These are phyloP conservation scores for Cyberlindnera americana DNA, from an alignment of 805 yeast genomes.

Conservation along the genomic window DNA sequence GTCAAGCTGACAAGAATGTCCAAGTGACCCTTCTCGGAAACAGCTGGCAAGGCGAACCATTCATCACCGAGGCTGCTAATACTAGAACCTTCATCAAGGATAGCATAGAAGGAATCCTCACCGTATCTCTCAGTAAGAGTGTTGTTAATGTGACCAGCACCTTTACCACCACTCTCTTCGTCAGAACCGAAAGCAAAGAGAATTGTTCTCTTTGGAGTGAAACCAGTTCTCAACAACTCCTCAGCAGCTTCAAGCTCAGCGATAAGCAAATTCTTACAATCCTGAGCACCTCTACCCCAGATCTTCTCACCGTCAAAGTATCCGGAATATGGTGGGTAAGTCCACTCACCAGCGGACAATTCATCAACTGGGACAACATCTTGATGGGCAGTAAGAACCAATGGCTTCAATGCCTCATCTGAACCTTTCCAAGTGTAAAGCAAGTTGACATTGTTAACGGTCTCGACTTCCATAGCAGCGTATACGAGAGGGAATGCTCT, in stretches of 20 bases:
- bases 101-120: slow-evolving; percentile 49
- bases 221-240: slow-evolving; percentile 41
- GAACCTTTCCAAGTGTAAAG: slow-evolving; percentile 63
- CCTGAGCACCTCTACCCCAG: slow-evolving; percentile 75
- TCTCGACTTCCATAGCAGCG: slow-evolving; percentile 44
- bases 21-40: slow-evolving; percentile 42
- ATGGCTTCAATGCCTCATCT: slow-evolving; percentile 49
- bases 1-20: slow-evolving; percentile 40
- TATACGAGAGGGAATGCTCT: slow-evolving; percentile 53
- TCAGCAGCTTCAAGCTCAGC: slow-evolving; percentile 62
- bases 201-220: slow-evolving; percentile 53
- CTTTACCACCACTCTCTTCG: slow-evolving; percentile 70
- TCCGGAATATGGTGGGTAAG: slow-evolving; percentile 61
- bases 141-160: slow-evolving; percentile 51
- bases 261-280: slow-evolving; percentile 65
- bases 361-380: slow-evolving; percentile 77
- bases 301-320: slow-evolving; percentile 57
- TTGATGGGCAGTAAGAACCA: slow-evolving; percentile 70
- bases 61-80: slow-evolving; percentile 32
- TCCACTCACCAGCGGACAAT: slow-evolving; percentile 57
- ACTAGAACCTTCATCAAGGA: slow-evolving; percentile 62
- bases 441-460: slow-evolving; percentile 60
- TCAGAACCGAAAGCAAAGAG: slow-evolving; percentile 69
- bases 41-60: slow-evolving; percentile 44
- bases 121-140: slow-evolving; percentile 54